Evolutionary conservation across 176 grass and related monocot genomes (phyloP).

Genomic region (Leersia perrieri): DNA sequence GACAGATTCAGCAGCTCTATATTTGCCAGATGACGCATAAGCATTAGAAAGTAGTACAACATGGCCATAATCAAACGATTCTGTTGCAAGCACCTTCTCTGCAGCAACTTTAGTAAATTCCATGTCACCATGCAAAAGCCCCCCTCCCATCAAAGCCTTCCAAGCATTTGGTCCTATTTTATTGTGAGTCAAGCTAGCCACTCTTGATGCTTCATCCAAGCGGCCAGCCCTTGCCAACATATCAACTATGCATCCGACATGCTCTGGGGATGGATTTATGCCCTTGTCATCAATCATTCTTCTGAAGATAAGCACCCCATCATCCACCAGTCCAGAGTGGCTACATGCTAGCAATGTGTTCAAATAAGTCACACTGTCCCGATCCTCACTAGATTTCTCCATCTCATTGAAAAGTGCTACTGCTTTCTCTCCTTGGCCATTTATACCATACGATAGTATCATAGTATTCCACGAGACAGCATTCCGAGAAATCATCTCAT

Average conservation of each 20-base stretch:
- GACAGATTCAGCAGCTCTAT: slow-evolving; percentile 54
- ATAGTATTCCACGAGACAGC: slow-evolving; percentile 70
- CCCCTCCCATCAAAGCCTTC: slow-evolving; percentile 68
- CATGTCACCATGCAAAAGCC: slow-evolving; percentile 48
- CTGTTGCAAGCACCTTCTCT: slow-evolving; percentile 48
- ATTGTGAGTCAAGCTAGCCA: slow-evolving; percentile 41
- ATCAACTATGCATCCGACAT: slow-evolving; percentile 67
- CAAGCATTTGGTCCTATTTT: slow-evolving; percentile 51
- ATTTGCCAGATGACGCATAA: slow-evolving; percentile 63
- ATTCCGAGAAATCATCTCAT: slow-evolving; percentile 53
- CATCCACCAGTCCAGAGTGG: slow-evolving; percentile 65
- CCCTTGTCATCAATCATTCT: slow-evolving; percentile 54
- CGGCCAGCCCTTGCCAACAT: slow-evolving; percentile 72
- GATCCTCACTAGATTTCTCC: slow-evolving; percentile 42
- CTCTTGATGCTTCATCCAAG: slow-evolving; percentile 52
- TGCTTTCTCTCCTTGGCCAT: slow-evolving; percentile 59
- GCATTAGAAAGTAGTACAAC: slow-evolving; percentile 68
- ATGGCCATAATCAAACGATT: slow-evolving; percentile 57
- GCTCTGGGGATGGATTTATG: slow-evolving; percentile 42
- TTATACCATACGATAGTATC: slow-evolving; percentile 72
- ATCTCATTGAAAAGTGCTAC: slow-evolving; percentile 55
- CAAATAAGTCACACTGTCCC: slow-evolving; percentile 65
- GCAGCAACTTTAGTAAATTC: slow-evolving; percentile 48
- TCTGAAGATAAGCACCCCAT: slow-evolving; percentile 53
- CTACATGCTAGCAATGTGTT: slow-evolving; percentile 65